A percentile compares a stretch with the other conserved stretches of the same genome.
Evolutionary conservation across 768 basidiomycete genomes (phyloP).

Genomic region (Austroboletus eburneus): DNA sequence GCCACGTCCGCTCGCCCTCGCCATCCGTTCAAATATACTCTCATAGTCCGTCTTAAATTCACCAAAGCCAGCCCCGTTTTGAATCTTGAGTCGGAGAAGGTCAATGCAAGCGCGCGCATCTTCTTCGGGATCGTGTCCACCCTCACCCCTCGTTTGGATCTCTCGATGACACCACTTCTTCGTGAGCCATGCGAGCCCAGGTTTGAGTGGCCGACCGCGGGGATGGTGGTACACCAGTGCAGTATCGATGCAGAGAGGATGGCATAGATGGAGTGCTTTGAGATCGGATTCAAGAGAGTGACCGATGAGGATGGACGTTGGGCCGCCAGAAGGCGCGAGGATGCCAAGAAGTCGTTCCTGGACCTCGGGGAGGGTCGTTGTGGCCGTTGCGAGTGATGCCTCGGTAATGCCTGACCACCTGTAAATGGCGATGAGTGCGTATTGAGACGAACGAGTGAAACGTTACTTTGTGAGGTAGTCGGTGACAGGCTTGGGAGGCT

Average conservation of each 20-base stretch:
- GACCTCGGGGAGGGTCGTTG: constrained; percentile 74
- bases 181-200: constrained; percentile 94
- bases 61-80: constrained; percentile 74
- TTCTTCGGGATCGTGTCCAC: constrained; percentile 92
- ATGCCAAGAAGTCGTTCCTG: constrained; percentile 66
- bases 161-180: constrained; percentile 89
- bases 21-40: constrained; percentile 84
- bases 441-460: too few relatives aligned
- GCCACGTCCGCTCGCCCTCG: constrained; percentile 44
- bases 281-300: constrained; percentile 97
- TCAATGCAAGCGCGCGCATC: constrained; percentile 89
- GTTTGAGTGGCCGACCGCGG: constrained; percentile 88
- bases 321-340: constrained; percentile 48
- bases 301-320: constrained; percentile 79
- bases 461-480: constrained; percentile 90
- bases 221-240: constrained; percentile 90
- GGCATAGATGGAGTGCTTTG: constrained; percentile 79
- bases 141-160: constrained; percentile 81
- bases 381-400: constrained; percentile 60
- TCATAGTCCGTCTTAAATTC: constrained; percentile 84
- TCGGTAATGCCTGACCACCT: constrained; percentile 95
- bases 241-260: constrained; percentile 88
- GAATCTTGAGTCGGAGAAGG: constrained; percentile 76
- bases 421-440: not conserved
- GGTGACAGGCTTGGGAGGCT: constrained; percentile 74